Percentiles rank a stretch among this genome's conserved stretches.
These are phyloP conservation scores for Melampsora abietis-canadensis DNA, from an alignment of 1,284 basidiomycete species.

Conservation along the genomic window DNA sequence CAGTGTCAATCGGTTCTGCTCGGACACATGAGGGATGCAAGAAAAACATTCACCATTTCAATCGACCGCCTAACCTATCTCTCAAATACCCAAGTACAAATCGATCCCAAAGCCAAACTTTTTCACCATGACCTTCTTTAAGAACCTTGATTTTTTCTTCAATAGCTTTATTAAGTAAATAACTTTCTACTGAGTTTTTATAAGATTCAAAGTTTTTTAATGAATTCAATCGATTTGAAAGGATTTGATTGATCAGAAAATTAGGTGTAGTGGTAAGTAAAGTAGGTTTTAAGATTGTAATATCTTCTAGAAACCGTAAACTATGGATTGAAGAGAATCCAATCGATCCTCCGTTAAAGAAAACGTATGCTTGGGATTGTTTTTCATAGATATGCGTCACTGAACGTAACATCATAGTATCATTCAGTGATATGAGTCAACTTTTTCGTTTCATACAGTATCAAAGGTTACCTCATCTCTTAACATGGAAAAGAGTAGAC, in stretches of 20 bases:
- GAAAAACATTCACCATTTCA: conserved; percentile 19
- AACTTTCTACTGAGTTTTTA: conserved; percentile 26
- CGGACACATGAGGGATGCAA: neutral
- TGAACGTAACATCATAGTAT: neutral
- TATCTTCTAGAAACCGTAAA: conserved; percentile 24
- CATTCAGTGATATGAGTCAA: conserved; percentile 2
- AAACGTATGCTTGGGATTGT: conserved; percentile 28
- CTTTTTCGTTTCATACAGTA: neutral
- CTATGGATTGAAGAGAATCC: conserved; percentile 13
- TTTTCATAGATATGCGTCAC: conserved; percentile 40
- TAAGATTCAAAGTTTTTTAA: conserved; percentile 24
- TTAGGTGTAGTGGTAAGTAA: conserved; percentile 25
- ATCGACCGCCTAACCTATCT: conserved; percentile 26
- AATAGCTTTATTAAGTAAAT: conserved; percentile 39
- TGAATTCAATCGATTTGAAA: conserved; percentile 17
- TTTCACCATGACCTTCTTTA: conserved; percentile 26
- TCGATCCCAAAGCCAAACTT: conserved; percentile 40
- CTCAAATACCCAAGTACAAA: conserved; percentile 29
- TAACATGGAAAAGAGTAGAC: neutral
- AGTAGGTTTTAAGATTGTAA: conserved; percentile 27
- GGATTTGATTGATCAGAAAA: conserved; percentile 24
- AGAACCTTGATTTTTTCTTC: conserved; percentile 26
- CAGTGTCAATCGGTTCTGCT: too few relatives aligned
- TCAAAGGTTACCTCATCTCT: neutral
- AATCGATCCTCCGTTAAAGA: conserved; percentile 31